Base-by-base conservation (phyloP, 192 early-diverging fungal genomes). In the Pilaira anomala region DNA sequence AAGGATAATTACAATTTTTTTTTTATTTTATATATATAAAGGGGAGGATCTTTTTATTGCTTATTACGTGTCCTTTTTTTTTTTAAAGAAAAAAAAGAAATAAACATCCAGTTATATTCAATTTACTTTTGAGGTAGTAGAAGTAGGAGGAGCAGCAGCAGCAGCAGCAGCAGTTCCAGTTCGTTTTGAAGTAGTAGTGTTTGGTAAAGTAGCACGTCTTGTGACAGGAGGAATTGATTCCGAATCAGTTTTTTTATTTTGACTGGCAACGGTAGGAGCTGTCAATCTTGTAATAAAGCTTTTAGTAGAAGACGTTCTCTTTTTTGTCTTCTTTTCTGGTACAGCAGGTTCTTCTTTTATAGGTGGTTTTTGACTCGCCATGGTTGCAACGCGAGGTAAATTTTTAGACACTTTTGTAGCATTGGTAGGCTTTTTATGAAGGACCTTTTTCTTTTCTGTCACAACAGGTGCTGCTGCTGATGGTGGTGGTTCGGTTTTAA, bases 221-320 rank as follows among this genome's bases (percentile, higher is more conserved):
- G 33, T 9, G 21, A 24, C 19, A 48, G 60, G 18, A 19, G 46
- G 26, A 2, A 12, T 9, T 30, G 60, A 12, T 14, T 40, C 29
- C 3, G 5, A 9, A 25, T 19, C 33, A 19, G 42, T 9, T 13
- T 54, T 50, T 9, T 65, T 65, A 19, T 48, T 30, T 41, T 41
- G 39, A 65, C 63, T 65, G 33, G 53, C 53, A n/a, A 22, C 42
- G 45, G 63, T 65, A 29, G 63, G 63, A 11, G 51, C 52, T 48
- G 63, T 65, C 63, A 65, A 46, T 42, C 63, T 13, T 19, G 63
- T 55, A 25, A 44, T 41, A 16, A 65, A 21, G 1, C 33, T 40
- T 26, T 19, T 26, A 30, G 53, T 36, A 3, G 53, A 55, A 1
- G 52, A 19, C 18, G 26, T 8, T 18, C 30, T 55, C 4, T 16